Percentiles rank a stretch among this genome's conserved stretches.
These are phyloP conservation scores for Silene coronaria DNA, from an alignment of 179 eudicot genomes.

Conservation along the genomic window DNA sequence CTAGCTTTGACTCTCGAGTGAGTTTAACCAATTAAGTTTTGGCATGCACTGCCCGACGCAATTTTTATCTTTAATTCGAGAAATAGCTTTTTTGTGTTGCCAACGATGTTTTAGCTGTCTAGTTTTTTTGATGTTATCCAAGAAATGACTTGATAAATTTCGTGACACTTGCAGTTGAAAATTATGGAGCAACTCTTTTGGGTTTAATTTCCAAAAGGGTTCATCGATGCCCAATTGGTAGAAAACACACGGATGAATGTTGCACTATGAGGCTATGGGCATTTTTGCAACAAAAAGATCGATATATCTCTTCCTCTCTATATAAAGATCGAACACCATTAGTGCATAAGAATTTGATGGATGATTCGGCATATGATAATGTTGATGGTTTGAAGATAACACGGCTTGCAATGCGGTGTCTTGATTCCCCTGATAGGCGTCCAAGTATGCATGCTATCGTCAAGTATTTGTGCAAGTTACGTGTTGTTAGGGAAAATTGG, in stretches of 20 bases:
- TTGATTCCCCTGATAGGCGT: background rate
- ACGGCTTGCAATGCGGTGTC: background rate
- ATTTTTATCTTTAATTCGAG: too few species aligned
- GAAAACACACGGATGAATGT: background rate
- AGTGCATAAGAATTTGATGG: slow-evolving; percentile 3
- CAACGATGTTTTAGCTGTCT: too few species aligned
- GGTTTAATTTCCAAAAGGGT: slow-evolving; percentile 1
- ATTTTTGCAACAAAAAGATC: background rate
- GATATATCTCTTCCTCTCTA: background rate
- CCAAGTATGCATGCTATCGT: background rate
- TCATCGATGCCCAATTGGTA: too few species aligned
- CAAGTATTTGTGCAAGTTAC: background rate
- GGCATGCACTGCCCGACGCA: too few species aligned
- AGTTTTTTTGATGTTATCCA: too few species aligned
- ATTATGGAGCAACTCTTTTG: background rate
- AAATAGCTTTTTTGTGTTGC: too few species aligned
- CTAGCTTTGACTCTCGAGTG: too few species aligned
- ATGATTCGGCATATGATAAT: background rate
- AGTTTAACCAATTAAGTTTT: too few species aligned
- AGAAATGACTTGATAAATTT: too few species aligned
- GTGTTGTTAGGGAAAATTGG: background rate
- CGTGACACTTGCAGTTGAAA: background rate
- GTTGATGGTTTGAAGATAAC: background rate
- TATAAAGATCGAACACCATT: background rate
- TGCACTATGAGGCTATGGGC: background rate